Evolutionary conservation across 1,284 basidiomycete genomes (phyloP).

Genomic region (Trichosporon asahii): DNA sequence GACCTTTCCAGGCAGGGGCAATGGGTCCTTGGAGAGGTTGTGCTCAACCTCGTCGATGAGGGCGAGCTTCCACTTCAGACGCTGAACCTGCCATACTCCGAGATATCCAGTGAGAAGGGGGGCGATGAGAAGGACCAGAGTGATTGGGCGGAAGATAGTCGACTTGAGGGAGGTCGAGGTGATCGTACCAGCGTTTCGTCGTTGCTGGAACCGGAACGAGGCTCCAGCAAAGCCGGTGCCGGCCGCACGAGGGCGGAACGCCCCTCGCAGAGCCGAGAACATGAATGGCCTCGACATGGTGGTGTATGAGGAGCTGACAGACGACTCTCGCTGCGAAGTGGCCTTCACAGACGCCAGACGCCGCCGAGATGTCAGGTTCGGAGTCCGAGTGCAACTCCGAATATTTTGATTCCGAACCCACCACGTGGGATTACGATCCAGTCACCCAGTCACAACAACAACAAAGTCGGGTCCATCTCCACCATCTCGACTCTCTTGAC

Average conservation of each 20-base stretch:
- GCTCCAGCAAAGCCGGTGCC: slow-evolving; percentile 5
- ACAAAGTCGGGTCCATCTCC: not conserved
- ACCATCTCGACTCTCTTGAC: not conserved
- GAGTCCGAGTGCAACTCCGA: not conserved
- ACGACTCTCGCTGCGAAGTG: not conserved
- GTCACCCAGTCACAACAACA: slow-evolving; percentile 3
- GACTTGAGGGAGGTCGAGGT: slow-evolving; percentile 21
- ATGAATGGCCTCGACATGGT: slow-evolving; percentile 23
- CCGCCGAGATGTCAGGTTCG: slow-evolving; percentile 1
- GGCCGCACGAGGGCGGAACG: slow-evolving; percentile 12
- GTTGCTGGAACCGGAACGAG: slow-evolving; percentile 9
- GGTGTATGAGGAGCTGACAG: slow-evolving; percentile 7
- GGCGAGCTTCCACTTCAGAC: slow-evolving; percentile 90
- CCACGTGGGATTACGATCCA: not conserved
- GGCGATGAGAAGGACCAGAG: slow-evolving; percentile 76
- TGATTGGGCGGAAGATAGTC: slow-evolving; percentile 57
- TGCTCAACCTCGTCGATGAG: slow-evolving; percentile 92
- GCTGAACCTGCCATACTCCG: slow-evolving; percentile 86
- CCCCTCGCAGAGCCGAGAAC: slow-evolving; percentile 18
- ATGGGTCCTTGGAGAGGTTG: slow-evolving; percentile 76
- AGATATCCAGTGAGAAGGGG: slow-evolving; percentile 88
- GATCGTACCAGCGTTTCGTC: slow-evolving; percentile 9
- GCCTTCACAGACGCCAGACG: not conserved
- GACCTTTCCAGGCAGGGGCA: slow-evolving; percentile 75
- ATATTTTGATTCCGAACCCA: slow-evolving; percentile 17